Base-by-base conservation (phyloP, 768 basidiomycete genomes). In the Lepiota venenata region DNA sequence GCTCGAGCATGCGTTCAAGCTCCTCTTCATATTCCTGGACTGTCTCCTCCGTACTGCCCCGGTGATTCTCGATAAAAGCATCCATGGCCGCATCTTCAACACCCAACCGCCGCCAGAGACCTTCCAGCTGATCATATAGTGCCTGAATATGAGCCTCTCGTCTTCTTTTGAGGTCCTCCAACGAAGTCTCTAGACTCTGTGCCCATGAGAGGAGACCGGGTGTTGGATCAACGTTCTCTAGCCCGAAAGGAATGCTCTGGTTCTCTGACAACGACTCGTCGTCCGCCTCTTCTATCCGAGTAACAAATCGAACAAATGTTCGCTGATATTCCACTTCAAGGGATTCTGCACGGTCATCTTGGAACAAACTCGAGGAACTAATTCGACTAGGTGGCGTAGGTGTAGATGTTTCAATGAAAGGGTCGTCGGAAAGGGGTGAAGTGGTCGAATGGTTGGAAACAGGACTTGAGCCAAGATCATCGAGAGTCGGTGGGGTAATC, bases 41-140 rank as follows among this genome's bases (percentile, higher is more conserved):
- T 1, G 83, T 84, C 16, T 81, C 83, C 29, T 87, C 84, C 1
- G 89, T 91, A 61, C 85, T 88, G 2, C 96, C 96, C 25, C 90
- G 76, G 66, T 96, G 78, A 14, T 76, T 77, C 56, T 98, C 93
- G 0, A 98, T 88, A 63, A 99, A 99, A n/a, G 79, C 82, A 61
- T 98, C 93, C 82, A 94, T 93, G 42, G 87, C 87, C 0, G 69
- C 71, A 45, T 94, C 90, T 0, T 78, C 67, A 4, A 96, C 84
- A 12, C 92, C 94, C 55, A 98, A 77, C 52, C 94, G 73, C 55
- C 79, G 79, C 96, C 96, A 99, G 2, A 98, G 78, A 0, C 84
- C 84, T 66, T 96, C 95, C 1, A 99, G 79, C 58, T 93, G 85
- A 67, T 98, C 93, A 64, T 94, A 99, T 77, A 98, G 87, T 0